Evolutionary conservation across 257 asterid genomes (phyloP), one percentile per base, ranked within the genome.

Genomic region (Ilex aquifolium): DNA sequence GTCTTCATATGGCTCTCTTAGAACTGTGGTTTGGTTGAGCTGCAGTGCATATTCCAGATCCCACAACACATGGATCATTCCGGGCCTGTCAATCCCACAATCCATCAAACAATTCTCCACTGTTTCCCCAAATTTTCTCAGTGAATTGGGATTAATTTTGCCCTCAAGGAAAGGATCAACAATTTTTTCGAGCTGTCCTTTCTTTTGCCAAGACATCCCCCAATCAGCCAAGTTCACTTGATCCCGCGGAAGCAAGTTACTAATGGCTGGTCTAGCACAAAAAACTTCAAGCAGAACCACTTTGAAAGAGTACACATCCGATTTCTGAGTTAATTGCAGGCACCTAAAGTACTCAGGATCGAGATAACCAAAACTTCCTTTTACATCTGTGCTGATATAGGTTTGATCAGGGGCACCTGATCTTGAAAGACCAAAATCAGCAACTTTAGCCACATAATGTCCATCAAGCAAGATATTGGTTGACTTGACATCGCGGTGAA

Each of bases 401-500:
- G 9, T 71, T 58, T 76, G 70, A 16, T 76, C 87, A 2, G n/a
- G 65, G 2, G 31, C 71, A 31, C 77, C 82, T 0, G 71, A 72
- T 30, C 80, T 65, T 3, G 93, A 85, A 12, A 85, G 78, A 31
- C 92, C 89, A 39, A 85, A 85, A 66, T 83, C 94, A 13, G 84
- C 82, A 49, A 85, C 86, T 39, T 85, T 83, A 11, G 90, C 95
- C 32, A 77, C 82, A 13, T 44, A 13, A 44, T 44, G 50, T 44
- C 1, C 27, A 0, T 21, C 27, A 21, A 21, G 27, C 27, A 21
- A 21, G 27, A 21, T 21, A 1, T 21, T 44, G 11, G 50, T 86
- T 0, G 95, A 83, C 69, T 86, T 86, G 29, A 86, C 70, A 54
- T 86, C 91, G 49, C 91, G 65, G 32, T 86, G 95, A 39, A 86